Evolutionary conservation across 2,329 filamentous ascomycete species (phyloP), one percentile per base, ranked within the genome.

Genomic region (Aspergillus neoniger): DNA sequence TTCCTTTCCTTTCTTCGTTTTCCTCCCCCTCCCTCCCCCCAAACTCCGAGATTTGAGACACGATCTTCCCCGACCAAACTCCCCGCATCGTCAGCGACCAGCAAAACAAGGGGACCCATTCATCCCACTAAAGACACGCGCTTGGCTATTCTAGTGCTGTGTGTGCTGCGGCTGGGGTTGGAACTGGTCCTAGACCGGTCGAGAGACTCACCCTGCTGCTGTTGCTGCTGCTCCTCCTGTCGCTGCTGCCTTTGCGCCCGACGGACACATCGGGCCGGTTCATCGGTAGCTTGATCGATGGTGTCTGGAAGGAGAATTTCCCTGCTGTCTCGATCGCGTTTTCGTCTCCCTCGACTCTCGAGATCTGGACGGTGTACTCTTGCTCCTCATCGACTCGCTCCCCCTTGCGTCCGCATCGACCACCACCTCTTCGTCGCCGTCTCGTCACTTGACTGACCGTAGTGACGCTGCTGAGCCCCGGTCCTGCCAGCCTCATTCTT

Each of bases 211-310:
- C 12, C 32, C 32, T 36, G 32, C 32, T 32, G 30, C 30, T 32
- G 23, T 7, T 23, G 23, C 23, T 23, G 23, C 23, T 28, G 25
- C 25, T 28, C 7, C 7, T 56, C 8, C 5, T 54, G 49, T 30
- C 12, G 50, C 54, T 58, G 48, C 36, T 57, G 61, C 52, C 49
- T 67, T 64, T 61, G 65, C 66, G 65, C 66, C 66, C 66, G 65
- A 67, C 65, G 65, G 60, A 59, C 43, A 59, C 54, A 62, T 63
- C 57, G 48, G 60, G 57, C 48, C 58, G 53, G 58, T 57, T 17
- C 60, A 58, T 59, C 60, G 63, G 63, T 54, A 41, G 57, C 60
- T 61, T 65, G 63, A 57, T 61, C 36, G 50, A 32, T 52, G 50
- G 19, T 52, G 50, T 38, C 30, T 52, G 51, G n/a, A 63, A 61